Evolutionary conservation across 768 basidiomycete species (phyloP).

Genomic region (Naganishia friedmannii): DNA sequence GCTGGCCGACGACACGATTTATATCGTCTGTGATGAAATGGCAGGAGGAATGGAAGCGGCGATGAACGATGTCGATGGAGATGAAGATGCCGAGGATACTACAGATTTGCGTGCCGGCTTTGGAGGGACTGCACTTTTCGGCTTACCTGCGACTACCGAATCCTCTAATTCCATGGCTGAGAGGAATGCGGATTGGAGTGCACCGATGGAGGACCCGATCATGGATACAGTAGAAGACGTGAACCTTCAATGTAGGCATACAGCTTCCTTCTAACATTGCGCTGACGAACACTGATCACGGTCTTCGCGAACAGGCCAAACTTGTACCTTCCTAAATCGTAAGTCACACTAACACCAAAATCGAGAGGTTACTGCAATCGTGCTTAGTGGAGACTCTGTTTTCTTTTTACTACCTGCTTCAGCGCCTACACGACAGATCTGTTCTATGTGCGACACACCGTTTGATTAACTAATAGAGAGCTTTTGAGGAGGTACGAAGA

Average conservation of each 20-base stretch:
- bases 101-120: conserved; percentile 10
- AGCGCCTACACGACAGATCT: conserved; percentile 1
- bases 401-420: not conserved
- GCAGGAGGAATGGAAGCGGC: conserved; percentile 7
- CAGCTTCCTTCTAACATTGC: not conserved
- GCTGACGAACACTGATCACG: not conserved
- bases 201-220: not conserved
- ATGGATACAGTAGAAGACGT: not conserved
- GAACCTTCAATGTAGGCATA: not conserved
- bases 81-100: not conserved
- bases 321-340: conserved; percentile 18
- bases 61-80: conserved; percentile 7
- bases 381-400: not conserved
- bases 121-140: conserved; percentile 14
- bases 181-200: too few species aligned
- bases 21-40: conserved; percentile 21
- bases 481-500: not conserved
- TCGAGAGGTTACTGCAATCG: not conserved
- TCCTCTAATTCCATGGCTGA: not conserved
- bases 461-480: not conserved
- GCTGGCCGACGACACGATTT: conserved; percentile 16
- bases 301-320: not conserved
- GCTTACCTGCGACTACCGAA: not conserved
- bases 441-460: conserved; percentile 3
- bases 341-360: not conserved